Conservation (phyloP, 768 basidiomycete genomes). For the Lactarius quietus region DNA sequence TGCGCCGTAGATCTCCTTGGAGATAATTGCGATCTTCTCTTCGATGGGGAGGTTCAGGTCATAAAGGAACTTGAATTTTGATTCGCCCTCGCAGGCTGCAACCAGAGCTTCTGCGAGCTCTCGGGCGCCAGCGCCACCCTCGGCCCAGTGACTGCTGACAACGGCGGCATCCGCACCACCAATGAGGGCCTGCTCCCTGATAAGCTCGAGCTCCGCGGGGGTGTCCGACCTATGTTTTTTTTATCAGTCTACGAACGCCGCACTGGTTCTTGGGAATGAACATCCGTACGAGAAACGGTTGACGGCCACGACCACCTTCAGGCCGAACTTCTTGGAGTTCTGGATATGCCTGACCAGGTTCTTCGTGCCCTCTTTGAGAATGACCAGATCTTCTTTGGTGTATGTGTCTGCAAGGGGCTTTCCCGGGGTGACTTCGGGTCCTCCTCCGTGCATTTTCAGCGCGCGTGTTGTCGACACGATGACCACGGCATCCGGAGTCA, state of each 20-base stretch:
- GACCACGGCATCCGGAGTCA: constrained; percentile 90
- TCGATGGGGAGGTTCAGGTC: constrained; percentile 79
- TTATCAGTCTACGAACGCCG: neutral
- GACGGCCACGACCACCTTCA: constrained; percentile 95
- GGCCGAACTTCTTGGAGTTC: constrained; percentile 91
- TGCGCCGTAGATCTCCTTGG: constrained; percentile 90
- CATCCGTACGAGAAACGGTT: constrained; percentile 86
- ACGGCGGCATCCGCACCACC: constrained; percentile 94
- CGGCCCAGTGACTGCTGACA: constrained; percentile 96
- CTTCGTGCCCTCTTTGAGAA: constrained; percentile 85
- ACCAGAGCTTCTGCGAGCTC: constrained; percentile 92
- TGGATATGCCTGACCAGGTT: constrained; percentile 92
- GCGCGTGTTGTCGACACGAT: constrained; percentile 98
- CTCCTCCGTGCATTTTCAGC: constrained; percentile 99
- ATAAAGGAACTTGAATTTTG: constrained; percentile 91
- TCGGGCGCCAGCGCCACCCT: constrained; percentile 88
- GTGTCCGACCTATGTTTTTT: constrained; percentile 69
- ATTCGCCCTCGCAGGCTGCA: constrained; percentile 74
- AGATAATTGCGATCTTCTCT: constrained; percentile 85
- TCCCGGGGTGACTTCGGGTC: constrained; percentile 93
- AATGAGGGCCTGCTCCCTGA: constrained; percentile 72
- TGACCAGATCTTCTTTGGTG: constrained; percentile 87
- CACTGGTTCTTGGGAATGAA: neutral
- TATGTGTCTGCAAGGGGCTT: constrained; percentile 93
- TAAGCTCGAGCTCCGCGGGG: constrained; percentile 79